These are phyloP conservation scores for Xerocomellus intermedius DNA, from an alignment of 768 basidiomycete genomes.

Conservation along the genomic window DNA sequence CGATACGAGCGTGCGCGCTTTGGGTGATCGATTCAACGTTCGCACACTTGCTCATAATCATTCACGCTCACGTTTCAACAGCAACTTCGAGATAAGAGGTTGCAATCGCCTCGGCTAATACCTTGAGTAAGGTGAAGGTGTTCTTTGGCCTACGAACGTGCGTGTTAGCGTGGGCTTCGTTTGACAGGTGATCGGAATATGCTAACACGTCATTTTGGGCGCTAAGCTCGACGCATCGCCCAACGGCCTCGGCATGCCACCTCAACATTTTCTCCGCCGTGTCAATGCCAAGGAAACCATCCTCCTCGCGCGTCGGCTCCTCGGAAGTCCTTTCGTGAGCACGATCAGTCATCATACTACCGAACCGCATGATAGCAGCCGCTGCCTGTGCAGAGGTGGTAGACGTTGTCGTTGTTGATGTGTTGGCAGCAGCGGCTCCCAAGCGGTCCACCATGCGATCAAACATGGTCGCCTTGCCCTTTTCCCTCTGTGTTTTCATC, in stretches of 20 bases:
- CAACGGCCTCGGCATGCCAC: slow-evolving; percentile 98
- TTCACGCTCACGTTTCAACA: slow-evolving; percentile 78
- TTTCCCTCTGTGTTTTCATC: slow-evolving; percentile 57
- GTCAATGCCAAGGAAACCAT: slow-evolving; percentile 74
- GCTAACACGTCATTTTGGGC: slow-evolving; percentile 80
- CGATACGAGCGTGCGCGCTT: slow-evolving; percentile 71
- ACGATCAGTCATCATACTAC: slow-evolving; percentile 64
- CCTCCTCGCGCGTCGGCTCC: slow-evolving; percentile 74
- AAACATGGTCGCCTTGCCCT: slow-evolving; percentile 73
- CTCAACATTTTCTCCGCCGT: slow-evolving; percentile 88
- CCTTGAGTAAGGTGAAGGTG: slow-evolving; percentile 76
- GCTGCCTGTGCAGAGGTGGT: slow-evolving; percentile 83
- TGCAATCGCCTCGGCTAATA: slow-evolving; percentile 84
- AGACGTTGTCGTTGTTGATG: slow-evolving; percentile 54
- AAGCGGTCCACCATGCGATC: slow-evolving; percentile 89
- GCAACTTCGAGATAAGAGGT: slow-evolving; percentile 87
- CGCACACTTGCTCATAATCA: neutral
- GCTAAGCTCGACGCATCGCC: slow-evolving; percentile 90
- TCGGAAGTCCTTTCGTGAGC: slow-evolving; percentile 55
- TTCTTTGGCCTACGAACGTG: slow-evolving; percentile 72
- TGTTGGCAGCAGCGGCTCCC: slow-evolving; percentile 69
- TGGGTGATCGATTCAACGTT: slow-evolving; percentile 3
- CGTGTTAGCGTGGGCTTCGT: slow-evolving; percentile 3
- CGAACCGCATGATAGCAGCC: slow-evolving; percentile 85
- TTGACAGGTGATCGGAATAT: neutral